These are phyloP conservation scores for Cadophora luteo-olivacea DNA, from an alignment of 2,329 filamentous ascomycete genomes.

Conservation along the genomic window DNA sequence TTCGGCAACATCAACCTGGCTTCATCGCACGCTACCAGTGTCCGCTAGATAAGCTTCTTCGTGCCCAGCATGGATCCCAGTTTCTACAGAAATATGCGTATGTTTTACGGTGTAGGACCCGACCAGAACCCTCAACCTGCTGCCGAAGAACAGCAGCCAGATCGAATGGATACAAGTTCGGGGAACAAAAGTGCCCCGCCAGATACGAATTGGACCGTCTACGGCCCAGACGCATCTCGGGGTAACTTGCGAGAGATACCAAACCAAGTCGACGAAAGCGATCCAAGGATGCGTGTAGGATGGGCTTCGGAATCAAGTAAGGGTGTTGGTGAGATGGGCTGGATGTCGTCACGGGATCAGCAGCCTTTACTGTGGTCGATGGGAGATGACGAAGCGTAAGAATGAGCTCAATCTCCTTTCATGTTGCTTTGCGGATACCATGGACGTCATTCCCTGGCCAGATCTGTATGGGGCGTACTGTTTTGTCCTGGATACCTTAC, in stretches of 20 bases:
- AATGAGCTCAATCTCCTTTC: not conserved
- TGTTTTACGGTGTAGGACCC: not conserved
- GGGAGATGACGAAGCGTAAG: constrained; percentile 11
- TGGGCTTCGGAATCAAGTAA: constrained; percentile 15
- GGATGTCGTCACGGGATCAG: constrained; percentile 19
- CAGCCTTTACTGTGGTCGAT: constrained; percentile 24
- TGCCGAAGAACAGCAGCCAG: not conserved
- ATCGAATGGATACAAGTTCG: not conserved
- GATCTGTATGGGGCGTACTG: no score
- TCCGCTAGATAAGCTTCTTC: not conserved
- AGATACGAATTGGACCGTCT: constrained; percentile 33
- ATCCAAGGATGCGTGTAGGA: constrained; percentile 23
- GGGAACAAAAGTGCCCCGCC: constrained; percentile 1
- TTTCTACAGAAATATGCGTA: not conserved
- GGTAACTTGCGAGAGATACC: constrained; percentile 25
- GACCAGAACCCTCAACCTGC: no score
- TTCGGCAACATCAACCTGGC: not conserved
- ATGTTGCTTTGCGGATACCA: not conserved
- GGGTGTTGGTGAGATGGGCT: constrained; percentile 9
- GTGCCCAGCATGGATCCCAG: not conserved
- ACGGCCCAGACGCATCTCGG: constrained; percentile 26
- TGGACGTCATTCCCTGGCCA: no score
- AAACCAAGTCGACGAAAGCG: constrained; percentile 1
- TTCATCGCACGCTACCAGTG: not conserved
- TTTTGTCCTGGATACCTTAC: not conserved